phyloP scores from a whole-genome alignment of 768 basidiomycete genomes.

The Stropharia rugosoannulata region DNA sequence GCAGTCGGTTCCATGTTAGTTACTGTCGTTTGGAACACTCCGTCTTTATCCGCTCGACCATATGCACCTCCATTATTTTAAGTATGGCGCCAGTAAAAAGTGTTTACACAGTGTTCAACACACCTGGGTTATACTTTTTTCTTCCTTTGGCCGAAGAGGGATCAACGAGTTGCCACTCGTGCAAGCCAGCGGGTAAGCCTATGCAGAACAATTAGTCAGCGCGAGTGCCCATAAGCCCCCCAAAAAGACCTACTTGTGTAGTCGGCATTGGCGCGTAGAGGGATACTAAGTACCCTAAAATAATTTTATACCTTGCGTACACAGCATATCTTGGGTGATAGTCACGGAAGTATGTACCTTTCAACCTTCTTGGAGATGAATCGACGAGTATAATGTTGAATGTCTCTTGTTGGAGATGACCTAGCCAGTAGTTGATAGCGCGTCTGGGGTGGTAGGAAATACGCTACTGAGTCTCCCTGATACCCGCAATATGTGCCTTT shows the following conservation, averaged over 20 bases:
- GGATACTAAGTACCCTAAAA: constrained; percentile 58
- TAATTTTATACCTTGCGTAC: not conserved
- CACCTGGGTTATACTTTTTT: constrained; percentile 51
- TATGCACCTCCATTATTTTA: constrained; percentile 35
- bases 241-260: constrained; percentile 48
- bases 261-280: constrained; percentile 57
- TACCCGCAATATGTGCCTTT: constrained; percentile 35
- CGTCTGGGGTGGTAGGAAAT: constrained; percentile 35
- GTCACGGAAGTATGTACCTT: constrained; percentile 39
- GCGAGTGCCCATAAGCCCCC: not conserved
- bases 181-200: constrained; percentile 45
- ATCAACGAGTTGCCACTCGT: constrained; percentile 62
- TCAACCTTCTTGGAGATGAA: constrained; percentile 52
- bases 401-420: constrained; percentile 38
- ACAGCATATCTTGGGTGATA: not conserved
- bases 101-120: constrained; percentile 4
- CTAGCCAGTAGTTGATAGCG: constrained; percentile 51
- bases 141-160: constrained; percentile 58
- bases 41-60: constrained; percentile 55
- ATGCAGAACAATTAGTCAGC: not conserved
- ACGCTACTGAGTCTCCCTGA: constrained; percentile 24
- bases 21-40: constrained; percentile 70
- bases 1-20: constrained; percentile 80
- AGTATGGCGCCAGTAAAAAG: not conserved
- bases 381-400: constrained; percentile 69